Evolutionary conservation across 352 stramenopile genomes (phyloP), one percentile per base, ranked within the genome.

Genomic region (Blastocystis sp.): DNA sequence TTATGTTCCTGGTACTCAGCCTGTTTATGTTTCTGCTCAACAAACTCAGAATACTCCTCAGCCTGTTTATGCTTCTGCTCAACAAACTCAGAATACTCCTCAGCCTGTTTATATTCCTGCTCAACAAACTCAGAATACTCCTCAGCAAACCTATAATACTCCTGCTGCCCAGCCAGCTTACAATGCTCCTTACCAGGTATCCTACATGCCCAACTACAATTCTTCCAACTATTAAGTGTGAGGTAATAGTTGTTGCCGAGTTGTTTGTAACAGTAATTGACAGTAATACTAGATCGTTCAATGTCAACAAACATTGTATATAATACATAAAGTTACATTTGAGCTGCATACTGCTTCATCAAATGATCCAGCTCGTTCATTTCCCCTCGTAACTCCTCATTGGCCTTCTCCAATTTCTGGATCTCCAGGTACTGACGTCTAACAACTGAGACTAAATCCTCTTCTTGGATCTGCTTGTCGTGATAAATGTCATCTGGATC

Each of bases 341-440:
- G 24, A 29, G 59, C 59, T 69, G 59, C 59, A 32, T 69, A 69
- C 24, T 69, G 24, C 24, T 69, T 69, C 59, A 69, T 69, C 24
- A 69, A 43, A 24, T 69, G 59, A 6, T 69, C 59, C 32, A 69
- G 32, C 24, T 69, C 59, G 14, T 43, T 24, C 59, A 69, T 46
- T 6, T 69, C 59, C 59, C n/a, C 32, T 39, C 39, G 24, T 11
- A 69, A 39, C 32, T n/a, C 16, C 16, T 35, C 59, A 43, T 69
- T 21, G 2, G n/a, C 14, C 59, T 69, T 69, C 59, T 69, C 59
- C 27, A 69, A 39, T 6, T 69, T 43, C 24, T 32, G 24, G 14
- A 69, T 69, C 32, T 43, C 24, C 59, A n/a, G 27, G 7, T 35
- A 43, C 24, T 69, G 24, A 11, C 59, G 24, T 14, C 24, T 35